Evolutionary conservation across 768 basidiomycete genomes (phyloP), one percentile per base, ranked within the genome.

Genomic region (Megacollybia marginata): DNA sequence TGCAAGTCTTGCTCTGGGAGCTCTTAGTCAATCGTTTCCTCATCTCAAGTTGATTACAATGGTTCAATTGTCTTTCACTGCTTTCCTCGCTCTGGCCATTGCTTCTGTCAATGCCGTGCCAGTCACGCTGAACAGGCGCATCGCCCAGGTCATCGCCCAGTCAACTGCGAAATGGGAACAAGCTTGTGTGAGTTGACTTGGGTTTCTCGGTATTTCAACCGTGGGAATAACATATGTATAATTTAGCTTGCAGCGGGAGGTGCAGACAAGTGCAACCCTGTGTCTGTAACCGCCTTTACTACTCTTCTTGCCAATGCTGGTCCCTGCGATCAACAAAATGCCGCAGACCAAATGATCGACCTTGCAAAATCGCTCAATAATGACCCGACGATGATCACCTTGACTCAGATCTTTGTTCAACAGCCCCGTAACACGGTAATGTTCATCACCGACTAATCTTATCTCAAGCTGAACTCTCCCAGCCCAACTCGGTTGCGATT

Each of bases 261-360:
- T 40, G 79, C 56, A 13, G 47, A 65, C n/a, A 62, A 74, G 55
- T 85, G 84, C 62, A 84, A 81, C 59, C 65, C 75, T 5, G 57
- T 78, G 38, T 75, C 82, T 3, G 69, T 83, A 20, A 68, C 66
- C 1, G 74, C 82, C 1, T 81, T 83, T 57, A 55, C 57, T 35
- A 79, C 80, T 11, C 75, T 87, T 40, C 76, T 85, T n/a, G 78
- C 78, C 33, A 78, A 69, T 5, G 65, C 74, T 0, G 77, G 73
- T 23, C 62, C 70, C 48, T 82, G 79, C 52, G 76, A 70, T 1
- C 80, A 82, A 59, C 80, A 82, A 54, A 58, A 80, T 54, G 67
- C 77, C 16, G 79, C 74, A 20, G 80, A 81, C 52, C 49, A 62
- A 13, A 75, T 80, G 72, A 66, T 81, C 42, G 67, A 74, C 59